These are phyloP conservation scores for Diaporthe citrichinensis DNA, from an alignment of 2,329 filamentous ascomycete genomes.

Conservation along the genomic window DNA sequence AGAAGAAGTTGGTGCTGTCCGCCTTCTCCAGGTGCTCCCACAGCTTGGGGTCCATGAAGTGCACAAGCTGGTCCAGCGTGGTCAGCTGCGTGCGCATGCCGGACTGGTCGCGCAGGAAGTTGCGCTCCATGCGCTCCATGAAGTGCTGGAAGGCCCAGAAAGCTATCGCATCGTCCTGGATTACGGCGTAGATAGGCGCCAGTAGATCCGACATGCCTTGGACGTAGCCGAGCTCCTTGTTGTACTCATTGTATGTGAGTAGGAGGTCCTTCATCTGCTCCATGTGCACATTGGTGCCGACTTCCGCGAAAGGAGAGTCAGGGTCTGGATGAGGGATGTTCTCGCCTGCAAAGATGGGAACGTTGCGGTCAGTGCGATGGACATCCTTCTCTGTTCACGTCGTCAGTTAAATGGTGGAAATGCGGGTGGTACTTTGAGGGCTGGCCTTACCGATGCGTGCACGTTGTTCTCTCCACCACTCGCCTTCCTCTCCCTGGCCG, in stretches of 20 bases:
- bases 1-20: constrained; percentile 99
- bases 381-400: constrained; percentile 89
- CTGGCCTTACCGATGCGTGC: constrained; percentile 85
- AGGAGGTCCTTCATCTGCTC: constrained; percentile 99
- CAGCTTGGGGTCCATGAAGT: constrained; percentile 95
- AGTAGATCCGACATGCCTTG: constrained; percentile 99
- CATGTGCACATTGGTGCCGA: constrained; percentile 95
- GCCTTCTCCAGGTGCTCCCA: constrained; percentile 91
- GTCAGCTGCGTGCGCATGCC: constrained; percentile 95
- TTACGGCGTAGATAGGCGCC: constrained; percentile 94
- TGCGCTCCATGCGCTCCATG: constrained; percentile 98
- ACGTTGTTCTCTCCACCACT: constrained; percentile 98
- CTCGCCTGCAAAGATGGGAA: constrained; percentile 96
- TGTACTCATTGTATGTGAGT: constrained; percentile 98
- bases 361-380: constrained; percentile 93
- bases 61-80: constrained; percentile 93
- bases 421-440: too few species aligned
- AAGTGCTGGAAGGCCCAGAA: constrained; percentile 98
- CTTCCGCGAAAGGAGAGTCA: constrained; percentile 91
- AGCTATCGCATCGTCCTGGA: constrained; percentile 96
- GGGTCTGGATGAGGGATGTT: constrained; percentile 97
- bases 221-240: constrained; percentile 94
- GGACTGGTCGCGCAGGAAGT: constrained; percentile 94
- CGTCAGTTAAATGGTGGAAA: constrained; percentile 41
- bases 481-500: constrained; percentile 83